A percentile compares a stretch with the other conserved stretches of the same genome.
Conservation (phyloP, 345 rosid genomes). For the Euphorbia tirucalli region DNA sequence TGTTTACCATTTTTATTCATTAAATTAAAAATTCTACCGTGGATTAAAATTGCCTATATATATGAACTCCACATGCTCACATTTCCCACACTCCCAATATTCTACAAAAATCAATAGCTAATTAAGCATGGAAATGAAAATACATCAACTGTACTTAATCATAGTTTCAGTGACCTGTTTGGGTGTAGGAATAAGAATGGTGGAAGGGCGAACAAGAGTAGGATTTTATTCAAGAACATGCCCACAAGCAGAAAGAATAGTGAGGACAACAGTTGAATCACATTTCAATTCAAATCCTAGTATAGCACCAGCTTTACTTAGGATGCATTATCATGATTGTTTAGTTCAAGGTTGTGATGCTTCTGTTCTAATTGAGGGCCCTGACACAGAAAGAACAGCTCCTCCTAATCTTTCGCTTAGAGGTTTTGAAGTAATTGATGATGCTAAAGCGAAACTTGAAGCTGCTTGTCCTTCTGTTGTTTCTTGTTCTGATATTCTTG, state of each 20-base stretch:
- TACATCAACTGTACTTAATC: too few relatives aligned
- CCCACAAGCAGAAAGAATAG: slow-evolving; percentile 46
- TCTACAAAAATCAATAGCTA: too few relatives aligned
- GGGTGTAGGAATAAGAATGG: neutral
- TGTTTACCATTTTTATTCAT: too few relatives aligned
- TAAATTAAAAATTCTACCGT: too few relatives aligned
- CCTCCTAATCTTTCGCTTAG: slow-evolving; percentile 30
- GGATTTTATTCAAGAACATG: slow-evolving; percentile 43
- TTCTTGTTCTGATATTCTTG: neutral
- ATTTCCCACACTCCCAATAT: too few relatives aligned
- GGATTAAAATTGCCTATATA: too few relatives aligned
- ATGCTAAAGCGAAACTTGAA: neutral
- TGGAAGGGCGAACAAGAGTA: slow-evolving; percentile 28
- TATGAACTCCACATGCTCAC: too few relatives aligned
- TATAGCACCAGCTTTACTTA: slow-evolving; percentile 45
- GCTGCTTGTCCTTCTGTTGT: neutral
- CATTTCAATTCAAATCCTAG: slow-evolving; percentile 31
- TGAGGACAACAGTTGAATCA: slow-evolving; percentile 31
- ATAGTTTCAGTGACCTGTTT: neutral
- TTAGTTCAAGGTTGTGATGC: slow-evolving; percentile 53
- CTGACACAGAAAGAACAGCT: slow-evolving; percentile 47
- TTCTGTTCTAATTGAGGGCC: slow-evolving; percentile 44
- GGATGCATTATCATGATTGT: slow-evolving; percentile 63
- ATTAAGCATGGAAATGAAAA: neutral
- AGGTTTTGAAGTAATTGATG: neutral